Evolutionary conservation across 805 yeast genomes (phyloP).

Genomic region (Pichia phayaonensis): DNA sequence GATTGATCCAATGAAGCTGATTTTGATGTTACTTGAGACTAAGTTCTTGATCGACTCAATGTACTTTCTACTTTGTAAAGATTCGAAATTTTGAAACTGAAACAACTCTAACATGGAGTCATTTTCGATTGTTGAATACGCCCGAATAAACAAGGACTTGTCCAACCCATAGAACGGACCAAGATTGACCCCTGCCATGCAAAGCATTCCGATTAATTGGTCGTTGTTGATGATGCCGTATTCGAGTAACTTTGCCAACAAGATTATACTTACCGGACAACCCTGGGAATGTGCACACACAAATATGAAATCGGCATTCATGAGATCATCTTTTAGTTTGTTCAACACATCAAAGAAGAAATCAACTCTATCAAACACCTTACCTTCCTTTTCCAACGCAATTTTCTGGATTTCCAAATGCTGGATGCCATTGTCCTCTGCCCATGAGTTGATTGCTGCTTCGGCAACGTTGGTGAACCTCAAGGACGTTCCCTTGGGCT

Average conservation of each 20-base stretch:
- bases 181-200: constrained; percentile 93
- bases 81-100: constrained; percentile 73
- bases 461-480: constrained; percentile 91
- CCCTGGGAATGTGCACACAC: constrained; percentile 97
- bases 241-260: constrained; percentile 66
- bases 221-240: constrained; percentile 40
- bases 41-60: constrained; percentile 58
- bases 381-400: constrained; percentile 92
- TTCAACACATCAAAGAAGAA: constrained; percentile 65
- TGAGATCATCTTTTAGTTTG: constrained; percentile 46
- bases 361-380: constrained; percentile 76
- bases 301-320: constrained; percentile 72
- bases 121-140: constrained; percentile 84
- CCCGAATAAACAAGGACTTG: constrained; percentile 73
- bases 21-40: constrained; percentile 62
- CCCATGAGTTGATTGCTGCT: constrained; percentile 63
- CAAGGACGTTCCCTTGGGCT: constrained; percentile 93
- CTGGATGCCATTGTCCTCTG: constrained; percentile 33
- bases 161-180: constrained; percentile 94
- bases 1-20: constrained; percentile 79
- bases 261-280: constrained; percentile 78
- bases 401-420: constrained; percentile 68
- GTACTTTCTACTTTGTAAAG: constrained; percentile 64
- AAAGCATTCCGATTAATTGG: constrained; percentile 60
- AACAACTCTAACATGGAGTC: constrained; percentile 81